A percentile compares a stretch with the other conserved stretches of the same genome.
These are phyloP conservation scores for Magnolia officinalis DNA, from an alignment of 164 flowering plant genomes.

Conservation along the genomic window DNA sequence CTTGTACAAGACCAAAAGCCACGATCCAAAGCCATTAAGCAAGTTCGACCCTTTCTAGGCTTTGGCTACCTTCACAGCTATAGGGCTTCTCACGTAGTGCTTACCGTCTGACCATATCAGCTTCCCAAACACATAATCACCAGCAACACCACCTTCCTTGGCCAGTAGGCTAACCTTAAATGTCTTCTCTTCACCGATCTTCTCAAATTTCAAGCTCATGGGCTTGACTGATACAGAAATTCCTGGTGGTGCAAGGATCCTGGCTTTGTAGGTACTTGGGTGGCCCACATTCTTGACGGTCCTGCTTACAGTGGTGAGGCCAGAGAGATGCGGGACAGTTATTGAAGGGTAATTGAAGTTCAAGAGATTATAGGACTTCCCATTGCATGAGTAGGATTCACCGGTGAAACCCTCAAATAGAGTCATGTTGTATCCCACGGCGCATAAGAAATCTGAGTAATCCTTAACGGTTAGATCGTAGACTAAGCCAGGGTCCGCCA, in stretches of 20 bases:
- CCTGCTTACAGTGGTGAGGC: slow-evolving; percentile 27
- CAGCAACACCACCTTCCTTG: neutral
- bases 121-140: slow-evolving; percentile 48
- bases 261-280: slow-evolving; percentile 34
- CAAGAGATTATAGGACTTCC: neutral
- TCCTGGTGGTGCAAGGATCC: slow-evolving; percentile 31
- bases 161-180: slow-evolving; percentile 34
- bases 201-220: neutral
- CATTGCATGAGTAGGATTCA: neutral
- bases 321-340: neutral
- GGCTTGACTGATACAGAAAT: slow-evolving; percentile 35
- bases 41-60: neutral
- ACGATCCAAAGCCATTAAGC: no score
- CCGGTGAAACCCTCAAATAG: neutral
- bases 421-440: neutral
- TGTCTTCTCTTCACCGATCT: slow-evolving; percentile 40
- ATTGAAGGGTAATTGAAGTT: neutral
- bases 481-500: slow-evolving; percentile 11
- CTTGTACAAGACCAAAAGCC: no score
- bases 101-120: slow-evolving; percentile 63
- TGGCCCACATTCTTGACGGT: slow-evolving; percentile 55
- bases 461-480: neutral
- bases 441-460: slow-evolving; percentile 6
- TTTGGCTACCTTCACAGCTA: slow-evolving; percentile 29
- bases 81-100: slow-evolving; percentile 65